Evolutionary conservation across 2,329 filamentous ascomycete species (phyloP).

Genomic region (Diaporthe aspalathi): DNA sequence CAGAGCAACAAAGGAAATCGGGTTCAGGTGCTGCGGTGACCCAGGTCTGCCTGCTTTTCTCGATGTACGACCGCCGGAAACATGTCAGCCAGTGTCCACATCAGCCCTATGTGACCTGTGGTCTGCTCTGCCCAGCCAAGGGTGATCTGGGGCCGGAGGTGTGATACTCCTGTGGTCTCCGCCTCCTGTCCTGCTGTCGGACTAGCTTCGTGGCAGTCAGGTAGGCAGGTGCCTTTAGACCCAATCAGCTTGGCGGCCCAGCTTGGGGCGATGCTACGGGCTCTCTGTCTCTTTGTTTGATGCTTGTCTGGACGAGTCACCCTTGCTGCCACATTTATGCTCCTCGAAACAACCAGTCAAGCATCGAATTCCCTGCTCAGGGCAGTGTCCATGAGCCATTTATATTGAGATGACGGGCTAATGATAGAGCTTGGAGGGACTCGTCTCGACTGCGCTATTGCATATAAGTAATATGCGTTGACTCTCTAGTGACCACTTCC

Average conservation of each 20-base stretch:
- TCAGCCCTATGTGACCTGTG: conserved; percentile 29
- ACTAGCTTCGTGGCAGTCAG: conserved; percentile 30
- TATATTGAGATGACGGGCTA: conserved; percentile 35
- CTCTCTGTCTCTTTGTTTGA: conserved; percentile 54
- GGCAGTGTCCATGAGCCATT: conserved; percentile 28
- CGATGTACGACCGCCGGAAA: conserved; percentile 10
- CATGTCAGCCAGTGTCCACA: conserved; percentile 19
- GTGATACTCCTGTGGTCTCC: conserved; percentile 32
- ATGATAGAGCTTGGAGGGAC: conserved; percentile 23
- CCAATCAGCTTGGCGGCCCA: conserved; percentile 35
- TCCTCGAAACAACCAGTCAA: conserved; percentile 52
- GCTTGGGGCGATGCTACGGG: conserved; percentile 39
- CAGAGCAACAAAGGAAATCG: background rate
- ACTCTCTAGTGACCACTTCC: background rate
- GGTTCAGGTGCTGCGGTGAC: background rate
- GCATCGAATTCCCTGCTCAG: conserved; percentile 44
- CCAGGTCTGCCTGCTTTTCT: background rate
- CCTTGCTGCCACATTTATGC: conserved; percentile 54
- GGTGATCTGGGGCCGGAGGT: conserved; percentile 23
- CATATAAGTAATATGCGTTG: conserved; percentile 32
- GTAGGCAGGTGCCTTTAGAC: conserved; percentile 30
- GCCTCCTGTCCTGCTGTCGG: conserved; percentile 33
- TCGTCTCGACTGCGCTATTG: conserved; percentile 13
- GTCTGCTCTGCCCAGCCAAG: background rate
- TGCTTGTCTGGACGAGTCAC: conserved; percentile 57